These are phyloP conservation scores for Mycotypha africana DNA, from an alignment of 371 early-diverging fungal genomes.

Conservation along the genomic window DNA sequence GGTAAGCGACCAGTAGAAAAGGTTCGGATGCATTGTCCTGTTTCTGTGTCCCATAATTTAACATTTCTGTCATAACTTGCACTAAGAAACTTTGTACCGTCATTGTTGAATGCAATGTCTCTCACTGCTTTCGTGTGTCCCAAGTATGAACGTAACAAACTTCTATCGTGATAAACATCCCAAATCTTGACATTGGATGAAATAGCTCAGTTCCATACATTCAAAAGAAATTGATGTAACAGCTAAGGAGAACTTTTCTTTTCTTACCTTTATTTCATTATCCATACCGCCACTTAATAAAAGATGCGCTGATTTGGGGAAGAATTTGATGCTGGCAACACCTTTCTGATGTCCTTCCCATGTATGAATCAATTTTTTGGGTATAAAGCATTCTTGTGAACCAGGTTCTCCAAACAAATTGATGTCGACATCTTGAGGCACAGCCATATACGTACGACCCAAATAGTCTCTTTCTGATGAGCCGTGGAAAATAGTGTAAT, in stretches of 20 bases:
- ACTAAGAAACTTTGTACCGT: constrained; percentile 81
- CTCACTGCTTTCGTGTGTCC: constrained; percentile 93
- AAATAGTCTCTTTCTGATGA: constrained; percentile 79
- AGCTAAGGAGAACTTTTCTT: too few relatives aligned
- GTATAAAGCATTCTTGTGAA: constrained; percentile 76
- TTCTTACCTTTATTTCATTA: constrained; percentile 74
- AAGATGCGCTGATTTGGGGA: constrained; percentile 89
- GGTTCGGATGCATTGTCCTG: constrained; percentile 76
- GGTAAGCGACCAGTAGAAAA: constrained; percentile 82
- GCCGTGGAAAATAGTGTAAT: constrained; percentile 75
- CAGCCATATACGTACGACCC: constrained; percentile 93
- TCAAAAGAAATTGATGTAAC: neutral
- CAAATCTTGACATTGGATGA: constrained; percentile 54
- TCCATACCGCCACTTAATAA: constrained; percentile 92
- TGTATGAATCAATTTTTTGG: constrained; percentile 83
- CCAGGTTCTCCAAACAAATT: constrained; percentile 74
- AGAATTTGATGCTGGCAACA: constrained; percentile 85
- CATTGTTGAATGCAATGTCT: constrained; percentile 87
- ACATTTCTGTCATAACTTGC: constrained; percentile 88
- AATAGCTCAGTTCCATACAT: too few relatives aligned
- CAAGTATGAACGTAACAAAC: constrained; percentile 76
- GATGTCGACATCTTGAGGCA: constrained; percentile 81
- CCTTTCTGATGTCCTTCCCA: constrained; percentile 93
- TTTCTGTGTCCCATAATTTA: constrained; percentile 97
- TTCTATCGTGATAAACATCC: constrained; percentile 90